Conservation (phyloP, 805 yeast genomes). For the Huiozyma sinensis region DNA sequence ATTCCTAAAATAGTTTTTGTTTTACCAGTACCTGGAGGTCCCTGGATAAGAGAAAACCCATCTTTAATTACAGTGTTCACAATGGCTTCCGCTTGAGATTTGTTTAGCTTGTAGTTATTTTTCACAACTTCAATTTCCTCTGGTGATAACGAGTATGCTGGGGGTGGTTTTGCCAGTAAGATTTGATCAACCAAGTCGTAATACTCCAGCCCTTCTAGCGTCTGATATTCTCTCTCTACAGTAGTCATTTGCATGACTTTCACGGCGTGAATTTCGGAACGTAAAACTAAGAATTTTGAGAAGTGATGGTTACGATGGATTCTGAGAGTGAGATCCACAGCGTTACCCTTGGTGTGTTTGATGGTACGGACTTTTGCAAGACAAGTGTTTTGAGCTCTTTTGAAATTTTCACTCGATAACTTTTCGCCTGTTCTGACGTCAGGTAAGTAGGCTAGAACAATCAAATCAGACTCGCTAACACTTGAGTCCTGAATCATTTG, state of each 20-base stretch:
- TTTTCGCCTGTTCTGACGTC: constrained; percentile 20
- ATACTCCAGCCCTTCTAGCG: constrained; percentile 70
- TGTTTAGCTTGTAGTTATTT: constrained; percentile 51
- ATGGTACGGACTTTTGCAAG: constrained; percentile 72
- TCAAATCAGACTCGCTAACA: constrained; percentile 65
- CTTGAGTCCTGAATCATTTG: constrained; percentile 39
- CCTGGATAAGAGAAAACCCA: constrained; percentile 90
- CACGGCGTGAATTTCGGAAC: constrained; percentile 54
- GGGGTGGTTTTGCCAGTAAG: constrained; percentile 49
- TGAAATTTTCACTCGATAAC: constrained; percentile 27
- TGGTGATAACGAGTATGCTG: constrained; percentile 16
- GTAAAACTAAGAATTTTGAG: constrained; percentile 45
- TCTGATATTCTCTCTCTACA: constrained; percentile 82
- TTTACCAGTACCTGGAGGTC: constrained; percentile 99
- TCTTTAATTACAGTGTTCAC: constrained; percentile 51
- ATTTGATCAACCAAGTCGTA: constrained; percentile 68
- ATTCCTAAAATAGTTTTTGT: constrained; percentile 93
- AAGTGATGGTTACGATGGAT: constrained; percentile 41
- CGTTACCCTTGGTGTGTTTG: constrained; percentile 54
- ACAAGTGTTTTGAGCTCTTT: constrained; percentile 39
- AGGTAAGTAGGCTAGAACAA: constrained; percentile 49
- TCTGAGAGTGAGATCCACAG: constrained; percentile 63
- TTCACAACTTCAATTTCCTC: constrained; percentile 36
- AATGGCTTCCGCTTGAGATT: constrained; percentile 87
- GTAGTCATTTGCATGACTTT: constrained; percentile 82